A percentile compares a stretch with the other conserved stretches of the same genome.
Conservation (phyloP, 352 stramenopile genomes). For the Phytophthora cryptogea region DNA sequence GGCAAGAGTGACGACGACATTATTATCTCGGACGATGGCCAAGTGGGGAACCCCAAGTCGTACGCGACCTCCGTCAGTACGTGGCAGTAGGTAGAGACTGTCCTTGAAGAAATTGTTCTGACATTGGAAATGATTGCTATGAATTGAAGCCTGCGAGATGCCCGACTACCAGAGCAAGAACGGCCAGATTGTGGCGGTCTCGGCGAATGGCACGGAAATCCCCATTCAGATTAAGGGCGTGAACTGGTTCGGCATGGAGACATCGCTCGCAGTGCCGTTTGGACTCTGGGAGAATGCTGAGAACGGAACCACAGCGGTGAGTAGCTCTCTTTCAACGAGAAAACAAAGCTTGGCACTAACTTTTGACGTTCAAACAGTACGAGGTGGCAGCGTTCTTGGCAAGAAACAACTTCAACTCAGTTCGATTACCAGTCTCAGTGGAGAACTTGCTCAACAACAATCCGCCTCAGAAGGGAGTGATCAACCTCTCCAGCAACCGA, state of each 20-base stretch:
- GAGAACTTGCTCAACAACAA: conserved; percentile 77
- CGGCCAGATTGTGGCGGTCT: conserved; percentile 48
- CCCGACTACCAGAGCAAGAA: conserved; percentile 40
- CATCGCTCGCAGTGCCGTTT: conserved; percentile 61
- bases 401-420: conserved; percentile 86
- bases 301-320: conserved; percentile 71
- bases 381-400: conserved; percentile 76
- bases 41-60: conserved; percentile 68
- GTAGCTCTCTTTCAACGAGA: conserved; percentile 6
- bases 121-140: background rate
- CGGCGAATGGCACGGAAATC: conserved; percentile 71
- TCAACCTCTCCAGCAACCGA: conserved; percentile 74
- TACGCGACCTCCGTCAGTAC: conserved; percentile 51
- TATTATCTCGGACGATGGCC: conserved; percentile 54
- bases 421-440: conserved; percentile 68
- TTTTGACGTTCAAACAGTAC: conserved; percentile 42
- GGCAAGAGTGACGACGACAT: conserved; percentile 36
- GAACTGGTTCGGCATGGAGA: conserved; percentile 87
- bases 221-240: conserved; percentile 74
- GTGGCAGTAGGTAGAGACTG: conserved; percentile 1
- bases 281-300: conserved; percentile 77
- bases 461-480: conserved; percentile 53
- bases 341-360: too few species aligned
- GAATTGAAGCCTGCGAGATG: conserved; percentile 49
- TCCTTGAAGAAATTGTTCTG: background rate